Evolutionary conservation across 768 basidiomycete species (phyloP), one percentile per base, ranked within the genome.

Genomic region (Russula vinacea): DNA sequence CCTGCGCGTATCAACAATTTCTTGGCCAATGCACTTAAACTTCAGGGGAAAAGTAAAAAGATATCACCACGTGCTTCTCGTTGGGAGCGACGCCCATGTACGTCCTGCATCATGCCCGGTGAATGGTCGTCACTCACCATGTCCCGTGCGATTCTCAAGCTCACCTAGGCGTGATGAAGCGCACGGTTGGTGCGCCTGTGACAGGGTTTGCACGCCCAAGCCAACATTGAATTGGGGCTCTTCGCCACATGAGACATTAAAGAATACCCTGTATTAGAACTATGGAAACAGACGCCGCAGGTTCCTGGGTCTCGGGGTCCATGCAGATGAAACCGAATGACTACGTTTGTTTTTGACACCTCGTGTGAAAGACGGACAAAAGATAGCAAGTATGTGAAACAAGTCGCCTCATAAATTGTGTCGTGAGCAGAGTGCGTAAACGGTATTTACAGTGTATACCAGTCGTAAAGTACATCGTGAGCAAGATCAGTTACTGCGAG

Each of bases 1-100:
- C 60, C 66, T 9, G 44, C 56, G 10, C 66, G 57, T 33, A 40
- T 65, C 62, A 35, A 62, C 24, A 68, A 61, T 32, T 67, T 69
- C 33, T 42, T 61, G 29, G 19, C 32, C 39, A 60, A 60, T 29
- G 63, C 62, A 1, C 44, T 69, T 22, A 42, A 56, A 37, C 26
- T 68, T 10, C 39, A 51, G 17, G 53, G 37, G 22, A 32, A 37
- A 32, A 14, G 24, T 22, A 61, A 62, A 35, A 58, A 19, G 51
- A 40, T 8, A 19, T 56, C 55, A 14, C 51, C 60, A 17, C 5
- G 29, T 56, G 17, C 47, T 14, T 33, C 47, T 45, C 65, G 60
- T 24, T 69, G 68, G 68, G 66, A 67, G 35, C 66, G 68, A 42
- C 58, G 67, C 40, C 58, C 66, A 59, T 37, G 68, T 69, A 63